Conservation (phyloP, 495 filamentous ascomycete genomes). For the Penicillium taxi region DNA sequence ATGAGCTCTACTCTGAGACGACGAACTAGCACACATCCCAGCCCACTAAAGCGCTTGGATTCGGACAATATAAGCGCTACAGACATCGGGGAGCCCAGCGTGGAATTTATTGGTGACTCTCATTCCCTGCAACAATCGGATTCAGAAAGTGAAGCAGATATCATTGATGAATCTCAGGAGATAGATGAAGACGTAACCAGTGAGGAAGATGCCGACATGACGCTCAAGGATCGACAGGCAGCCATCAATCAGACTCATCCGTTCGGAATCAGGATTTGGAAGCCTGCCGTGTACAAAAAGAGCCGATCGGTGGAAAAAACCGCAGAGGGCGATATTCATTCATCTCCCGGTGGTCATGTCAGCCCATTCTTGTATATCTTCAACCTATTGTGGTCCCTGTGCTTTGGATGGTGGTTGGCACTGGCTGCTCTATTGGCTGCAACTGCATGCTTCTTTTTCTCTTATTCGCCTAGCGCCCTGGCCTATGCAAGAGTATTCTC, state of each 20-base stretch:
- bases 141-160: slow-evolving; percentile 12
- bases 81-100: slow-evolving; percentile 27
- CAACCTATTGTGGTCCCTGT: slow-evolving; percentile 82
- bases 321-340: slow-evolving; percentile 96
- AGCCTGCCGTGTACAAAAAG: slow-evolving; percentile 97
- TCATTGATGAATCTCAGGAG: slow-evolving; percentile 16
- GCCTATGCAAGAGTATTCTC: slow-evolving; percentile 83
- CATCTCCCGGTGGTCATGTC: slow-evolving; percentile 80
- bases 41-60: slow-evolving; percentile 50
- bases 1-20: slow-evolving; percentile 63
- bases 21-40: slow-evolving; percentile 51
- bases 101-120: slow-evolving; percentile 15
- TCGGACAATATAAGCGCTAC: slow-evolving; percentile 45
- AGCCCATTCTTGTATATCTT: slow-evolving; percentile 74
- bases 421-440: slow-evolving; percentile 65
- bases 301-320: slow-evolving; percentile 90
- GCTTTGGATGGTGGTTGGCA: slow-evolving; percentile 98
- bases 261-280: slow-evolving; percentile 98
- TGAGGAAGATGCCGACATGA: slow-evolving; percentile 36
- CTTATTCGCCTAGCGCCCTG: slow-evolving; percentile 66
- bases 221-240: slow-evolving; percentile 83
- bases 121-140: slow-evolving; percentile 23
- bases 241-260: slow-evolving; percentile 99
- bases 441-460: slow-evolving; percentile 68
- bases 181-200: slow-evolving; percentile 9